Percentiles rank a stretch among this genome's conserved stretches.
Conservation (phyloP, 371 early-diverging fungal genomes). For the Thermomucor indicae-seudaticae region DNA sequence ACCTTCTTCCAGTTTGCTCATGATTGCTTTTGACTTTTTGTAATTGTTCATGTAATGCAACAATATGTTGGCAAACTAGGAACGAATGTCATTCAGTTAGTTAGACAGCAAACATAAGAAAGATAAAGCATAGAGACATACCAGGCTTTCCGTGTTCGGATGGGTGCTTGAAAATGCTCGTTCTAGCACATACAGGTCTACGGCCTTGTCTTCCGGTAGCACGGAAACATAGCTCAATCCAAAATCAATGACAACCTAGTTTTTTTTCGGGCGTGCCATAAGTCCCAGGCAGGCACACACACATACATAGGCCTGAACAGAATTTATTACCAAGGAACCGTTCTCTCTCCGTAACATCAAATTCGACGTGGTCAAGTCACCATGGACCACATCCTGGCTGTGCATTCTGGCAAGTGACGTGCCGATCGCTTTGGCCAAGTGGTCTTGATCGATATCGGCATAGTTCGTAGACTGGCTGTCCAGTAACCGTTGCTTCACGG, state of each 20-base stretch:
- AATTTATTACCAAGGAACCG: conserved; percentile 44
- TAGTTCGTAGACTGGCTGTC: conserved; percentile 30
- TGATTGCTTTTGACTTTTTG: conserved; percentile 53
- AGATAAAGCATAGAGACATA: too few species aligned
- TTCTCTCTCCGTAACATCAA: conserved; percentile 67
- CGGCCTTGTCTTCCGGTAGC: conserved; percentile 97
- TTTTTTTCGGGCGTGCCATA: too few species aligned
- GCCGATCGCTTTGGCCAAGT: conserved; percentile 63
- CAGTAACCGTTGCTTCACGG: conserved; percentile 69
- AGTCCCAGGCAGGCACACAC: too few species aligned
- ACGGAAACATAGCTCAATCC: conserved; percentile 88
- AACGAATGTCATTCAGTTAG: neutral
- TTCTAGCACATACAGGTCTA: conserved; percentile 98
- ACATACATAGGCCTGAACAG: too few species aligned
- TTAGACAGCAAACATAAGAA: too few species aligned
- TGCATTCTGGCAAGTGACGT: conserved; percentile 81
- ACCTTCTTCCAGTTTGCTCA: conserved; percentile 86
- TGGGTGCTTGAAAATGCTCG: conserved; percentile 91
- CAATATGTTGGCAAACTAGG: conserved; percentile 72
- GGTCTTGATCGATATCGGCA: conserved; percentile 31
- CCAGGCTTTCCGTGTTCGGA: conserved; percentile 72
- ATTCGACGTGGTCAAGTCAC: conserved; percentile 98
- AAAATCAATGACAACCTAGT: conserved; percentile 93
- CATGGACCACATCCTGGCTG: conserved; percentile 86
- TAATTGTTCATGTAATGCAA: conserved; percentile 53